Evolutionary conservation across 129 eudicot genomes (phyloP).

Genomic region (Centaurea solstitialis): DNA sequence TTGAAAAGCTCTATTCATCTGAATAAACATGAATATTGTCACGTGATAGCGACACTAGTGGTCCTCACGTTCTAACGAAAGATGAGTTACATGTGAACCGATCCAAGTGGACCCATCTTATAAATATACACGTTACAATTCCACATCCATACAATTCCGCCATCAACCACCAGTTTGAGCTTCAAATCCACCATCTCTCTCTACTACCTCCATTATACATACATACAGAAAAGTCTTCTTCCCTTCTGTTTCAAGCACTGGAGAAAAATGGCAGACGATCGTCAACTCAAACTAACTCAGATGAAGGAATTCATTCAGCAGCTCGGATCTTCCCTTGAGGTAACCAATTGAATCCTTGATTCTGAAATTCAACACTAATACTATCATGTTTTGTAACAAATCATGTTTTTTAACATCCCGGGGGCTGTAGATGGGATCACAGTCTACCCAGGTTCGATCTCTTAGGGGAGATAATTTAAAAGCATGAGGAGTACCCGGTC

Average conservation of each 20-base stretch:
- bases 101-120: too few species aligned
- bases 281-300: conserved; percentile 40
- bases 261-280: conserved; percentile 37
- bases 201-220: background rate
- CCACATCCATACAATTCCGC: background rate
- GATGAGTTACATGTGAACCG: too few species aligned
- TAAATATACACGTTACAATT: background rate
- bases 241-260: background rate
- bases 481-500: too few species aligned
- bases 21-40: too few species aligned
- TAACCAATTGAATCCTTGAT: conserved; percentile 27
- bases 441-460: too few species aligned
- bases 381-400: too few species aligned
- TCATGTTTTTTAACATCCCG: too few species aligned
- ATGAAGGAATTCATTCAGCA: conserved; percentile 43
- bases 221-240: background rate
- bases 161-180: background rate
- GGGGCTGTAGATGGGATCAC: too few species aligned
- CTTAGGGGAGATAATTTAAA: too few species aligned
- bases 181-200: background rate
- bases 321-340: conserved; percentile 59
- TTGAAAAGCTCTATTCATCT: too few species aligned
- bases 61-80: too few species aligned
- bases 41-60: too few species aligned
- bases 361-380: background rate